Evolutionary conservation across 768 basidiomycete genomes (phyloP).

Genomic region (Phaeotremella skinneri): DNA sequence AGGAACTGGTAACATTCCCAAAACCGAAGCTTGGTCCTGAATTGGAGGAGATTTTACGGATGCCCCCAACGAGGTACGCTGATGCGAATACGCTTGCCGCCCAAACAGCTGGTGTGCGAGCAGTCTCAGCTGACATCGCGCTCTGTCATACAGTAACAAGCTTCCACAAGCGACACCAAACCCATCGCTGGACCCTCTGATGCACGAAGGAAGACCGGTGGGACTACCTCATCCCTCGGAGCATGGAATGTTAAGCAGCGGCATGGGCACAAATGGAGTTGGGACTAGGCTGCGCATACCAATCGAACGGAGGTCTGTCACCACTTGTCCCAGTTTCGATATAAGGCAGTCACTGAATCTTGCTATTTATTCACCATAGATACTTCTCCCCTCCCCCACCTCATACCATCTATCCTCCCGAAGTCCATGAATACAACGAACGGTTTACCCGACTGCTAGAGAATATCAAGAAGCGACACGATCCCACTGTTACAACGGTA

Average conservation of each 20-base stretch:
- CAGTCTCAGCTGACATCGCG: background rate
- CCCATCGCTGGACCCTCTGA: conserved; percentile 47
- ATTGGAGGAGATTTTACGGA: conserved; percentile 61
- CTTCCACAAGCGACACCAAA: conserved; percentile 63
- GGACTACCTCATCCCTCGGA: conserved; percentile 19
- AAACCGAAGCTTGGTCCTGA: conserved; percentile 66
- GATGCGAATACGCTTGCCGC: conserved; percentile 59
- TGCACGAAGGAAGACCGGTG: conserved; percentile 41
- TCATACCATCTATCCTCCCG: conserved; percentile 77
- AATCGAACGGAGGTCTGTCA: conserved; percentile 71
- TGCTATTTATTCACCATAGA: conserved; percentile 54
- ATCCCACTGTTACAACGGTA: conserved; percentile 95
- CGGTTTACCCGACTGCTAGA: conserved; percentile 84
- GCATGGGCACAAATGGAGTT: conserved; percentile 22
- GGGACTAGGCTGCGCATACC: conserved; percentile 65
- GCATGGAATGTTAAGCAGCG: background rate
- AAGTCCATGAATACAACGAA: conserved; percentile 88
- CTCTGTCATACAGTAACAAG: conserved; percentile 48
- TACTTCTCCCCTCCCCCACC: conserved; percentile 77
- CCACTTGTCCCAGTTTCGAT: background rate
- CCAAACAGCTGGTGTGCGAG: conserved; percentile 54
- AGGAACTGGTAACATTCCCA: conserved; percentile 90
- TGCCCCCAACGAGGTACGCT: conserved; percentile 40
- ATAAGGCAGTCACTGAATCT: conserved; percentile 12
- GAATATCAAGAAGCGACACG: conserved; percentile 87